A percentile compares a stretch with the other conserved stretches of the same genome.
Evolutionary conservation across 176 grass and related monocot genomes (phyloP).

Genomic region (Elaeis guineensis): DNA sequence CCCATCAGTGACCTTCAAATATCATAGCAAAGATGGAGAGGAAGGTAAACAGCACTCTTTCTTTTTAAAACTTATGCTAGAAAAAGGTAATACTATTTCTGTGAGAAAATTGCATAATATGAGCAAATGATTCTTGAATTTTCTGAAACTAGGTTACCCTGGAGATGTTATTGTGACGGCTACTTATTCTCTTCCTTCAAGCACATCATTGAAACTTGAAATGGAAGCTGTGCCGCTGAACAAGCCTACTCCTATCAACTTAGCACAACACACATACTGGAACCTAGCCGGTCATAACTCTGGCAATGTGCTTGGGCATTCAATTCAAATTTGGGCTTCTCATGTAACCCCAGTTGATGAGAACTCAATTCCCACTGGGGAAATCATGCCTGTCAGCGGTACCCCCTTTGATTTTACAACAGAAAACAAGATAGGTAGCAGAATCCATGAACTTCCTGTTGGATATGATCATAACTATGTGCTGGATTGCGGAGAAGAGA

Average conservation of each 20-base stretch:
- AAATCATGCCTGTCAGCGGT: constrained; percentile 46
- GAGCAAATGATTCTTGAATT: neutral
- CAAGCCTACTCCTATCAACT: constrained; percentile 62
- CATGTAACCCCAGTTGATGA: constrained; percentile 67
- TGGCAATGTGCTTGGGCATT: constrained; percentile 51
- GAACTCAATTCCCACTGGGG: constrained; percentile 58
- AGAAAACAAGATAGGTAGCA: constrained; percentile 43
- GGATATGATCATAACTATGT: constrained; percentile 69
- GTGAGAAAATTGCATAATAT: too few relatives aligned
- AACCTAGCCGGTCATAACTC: constrained; percentile 92
- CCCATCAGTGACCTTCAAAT: constrained; percentile 70
- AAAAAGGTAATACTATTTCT: too few relatives aligned
- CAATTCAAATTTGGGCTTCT: constrained; percentile 51
- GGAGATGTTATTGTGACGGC: constrained; percentile 49
- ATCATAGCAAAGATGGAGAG: constrained; percentile 76
- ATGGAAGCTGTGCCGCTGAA: constrained; percentile 63
- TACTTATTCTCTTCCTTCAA: constrained; percentile 56
- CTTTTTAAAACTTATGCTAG: neutral
- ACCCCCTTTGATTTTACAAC: constrained; percentile 66
- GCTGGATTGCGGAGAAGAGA: constrained; percentile 47
- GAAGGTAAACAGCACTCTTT: constrained; percentile 41
- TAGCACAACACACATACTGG: constrained; percentile 92
- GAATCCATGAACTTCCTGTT: constrained; percentile 34
- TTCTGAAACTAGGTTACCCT: constrained; percentile 49
- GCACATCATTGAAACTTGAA: constrained; percentile 54